phyloP scores from a whole-genome alignment of 169 alveolate genomes.

The Babesia divergens region DNA sequence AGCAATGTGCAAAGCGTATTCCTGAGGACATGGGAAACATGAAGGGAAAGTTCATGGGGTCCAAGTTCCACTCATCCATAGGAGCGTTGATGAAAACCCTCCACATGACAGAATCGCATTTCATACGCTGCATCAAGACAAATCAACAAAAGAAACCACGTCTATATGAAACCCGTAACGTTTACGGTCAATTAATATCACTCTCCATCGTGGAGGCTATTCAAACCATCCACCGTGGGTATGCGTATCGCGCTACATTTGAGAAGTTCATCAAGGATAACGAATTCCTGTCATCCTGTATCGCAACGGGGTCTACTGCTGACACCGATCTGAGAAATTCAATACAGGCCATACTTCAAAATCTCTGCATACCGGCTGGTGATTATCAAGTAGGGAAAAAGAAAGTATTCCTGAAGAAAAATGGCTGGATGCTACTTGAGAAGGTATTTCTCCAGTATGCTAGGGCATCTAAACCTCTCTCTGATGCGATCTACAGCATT shows the following conservation, averaged over 20 bases:
- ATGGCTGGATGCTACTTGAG: slow-evolving; percentile 66
- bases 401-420: slow-evolving; percentile 56
- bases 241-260: slow-evolving; percentile 47
- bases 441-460: slow-evolving; percentile 38
- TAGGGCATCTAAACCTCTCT: slow-evolving; percentile 40
- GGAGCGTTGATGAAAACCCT: slow-evolving; percentile 44
- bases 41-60: slow-evolving; percentile 57
- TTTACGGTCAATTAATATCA: slow-evolving; percentile 60
- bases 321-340: slow-evolving; percentile 13
- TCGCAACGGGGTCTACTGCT: background rate
- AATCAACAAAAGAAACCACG: slow-evolving; percentile 54
- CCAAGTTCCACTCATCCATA: slow-evolving; percentile 55
- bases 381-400: slow-evolving; percentile 56
- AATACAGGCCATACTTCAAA: slow-evolving; percentile 12
- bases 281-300: slow-evolving; percentile 20
- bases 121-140: slow-evolving; percentile 69
- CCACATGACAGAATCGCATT: slow-evolving; percentile 63
- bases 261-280: slow-evolving; percentile 53
- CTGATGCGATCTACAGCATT: slow-evolving; percentile 19
- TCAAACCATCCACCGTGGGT: slow-evolving; percentile 63
- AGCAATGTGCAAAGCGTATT: background rate
- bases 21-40: slow-evolving; percentile 39
- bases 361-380: slow-evolving; percentile 24
- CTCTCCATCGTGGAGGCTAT: slow-evolving; percentile 62
- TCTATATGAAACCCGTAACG: slow-evolving; percentile 27